Percentiles rank a stretch among this genome's conserved stretches.
Evolutionary conservation across 2,329 filamentous ascomycete species (phyloP).

Genomic region (Xylogone sp.): DNA sequence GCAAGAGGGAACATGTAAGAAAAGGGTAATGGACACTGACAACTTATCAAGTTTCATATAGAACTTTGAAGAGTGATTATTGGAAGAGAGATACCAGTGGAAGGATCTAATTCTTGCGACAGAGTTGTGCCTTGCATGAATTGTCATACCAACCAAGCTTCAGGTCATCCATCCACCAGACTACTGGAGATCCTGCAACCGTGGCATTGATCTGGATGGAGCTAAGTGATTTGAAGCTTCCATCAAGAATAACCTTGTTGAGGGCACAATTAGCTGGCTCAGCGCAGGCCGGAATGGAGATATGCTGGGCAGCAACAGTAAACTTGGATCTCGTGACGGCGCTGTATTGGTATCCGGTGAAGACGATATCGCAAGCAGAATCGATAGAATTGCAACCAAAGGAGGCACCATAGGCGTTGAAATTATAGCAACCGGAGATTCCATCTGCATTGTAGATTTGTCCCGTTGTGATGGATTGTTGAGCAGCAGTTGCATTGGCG

Average conservation of each 20-base stretch:
- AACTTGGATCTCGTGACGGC: slow-evolving; percentile 11
- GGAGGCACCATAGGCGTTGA: slow-evolving; percentile 30
- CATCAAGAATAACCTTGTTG: slow-evolving; percentile 18
- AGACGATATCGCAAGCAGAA: slow-evolving; percentile 31
- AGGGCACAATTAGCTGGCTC: slow-evolving; percentile 27
- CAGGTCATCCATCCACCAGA: slow-evolving; percentile 46
- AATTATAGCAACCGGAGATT: slow-evolving; percentile 30
- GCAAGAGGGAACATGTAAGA: no score
- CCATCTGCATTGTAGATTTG: slow-evolving; percentile 23
- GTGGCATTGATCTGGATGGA: slow-evolving; percentile 37
- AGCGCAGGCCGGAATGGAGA: slow-evolving; percentile 27
- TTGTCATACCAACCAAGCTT: slow-evolving; percentile 40
- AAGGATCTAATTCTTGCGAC: slow-evolving; percentile 23
- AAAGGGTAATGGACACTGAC: no score
- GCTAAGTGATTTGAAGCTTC: slow-evolving; percentile 30
- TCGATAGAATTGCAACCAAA: slow-evolving; percentile 35
- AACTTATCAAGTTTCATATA: no score
- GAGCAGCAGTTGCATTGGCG: slow-evolving; percentile 13
- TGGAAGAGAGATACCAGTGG: neutral
- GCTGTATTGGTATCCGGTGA: slow-evolving; percentile 32
- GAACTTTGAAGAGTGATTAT: no score
- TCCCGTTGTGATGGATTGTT: slow-evolving; percentile 24
- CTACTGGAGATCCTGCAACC: slow-evolving; percentile 30
- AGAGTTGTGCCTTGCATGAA: slow-evolving; percentile 33
- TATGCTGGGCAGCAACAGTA: slow-evolving; percentile 18